phyloP scores from a whole-genome alignment of 768 basidiomycete genomes.

The Russula ochroleuca region DNA sequence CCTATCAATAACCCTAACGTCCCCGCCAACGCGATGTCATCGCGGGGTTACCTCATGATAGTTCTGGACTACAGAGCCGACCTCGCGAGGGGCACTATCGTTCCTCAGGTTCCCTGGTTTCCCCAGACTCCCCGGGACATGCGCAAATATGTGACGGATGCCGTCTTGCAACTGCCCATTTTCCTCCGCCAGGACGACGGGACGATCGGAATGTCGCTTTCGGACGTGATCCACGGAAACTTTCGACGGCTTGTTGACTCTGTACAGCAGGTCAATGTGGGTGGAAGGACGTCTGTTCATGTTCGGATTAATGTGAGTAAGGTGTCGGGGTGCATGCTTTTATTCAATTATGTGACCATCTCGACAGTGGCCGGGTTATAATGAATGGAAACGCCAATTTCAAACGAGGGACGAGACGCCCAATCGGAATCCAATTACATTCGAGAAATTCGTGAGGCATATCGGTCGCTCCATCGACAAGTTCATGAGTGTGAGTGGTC shows the following conservation, averaged over 20 bases:
- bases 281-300: constrained; percentile 26
- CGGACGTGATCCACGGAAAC: constrained; percentile 24
- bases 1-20: constrained; percentile 5
- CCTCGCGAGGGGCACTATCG: constrained; percentile 13
- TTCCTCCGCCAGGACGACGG: constrained; percentile 27
- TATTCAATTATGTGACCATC: not conserved
- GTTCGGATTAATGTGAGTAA: constrained; percentile 24
- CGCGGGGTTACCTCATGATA: constrained; percentile 22
- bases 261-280: constrained; percentile 18
- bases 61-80: constrained; percentile 24
- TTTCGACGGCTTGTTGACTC: constrained; percentile 22
- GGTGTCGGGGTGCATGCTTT: not conserved
- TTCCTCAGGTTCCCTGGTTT: constrained; percentile 24
- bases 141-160: constrained; percentile 25
- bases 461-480: constrained; percentile 26
- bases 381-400: constrained; percentile 28
- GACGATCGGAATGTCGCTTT: constrained; percentile 22
- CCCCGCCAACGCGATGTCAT: constrained; percentile 20
- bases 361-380: constrained; percentile 27
- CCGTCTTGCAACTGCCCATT: constrained; percentile 24
- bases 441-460: constrained; percentile 25
- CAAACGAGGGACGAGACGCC: constrained; percentile 27
- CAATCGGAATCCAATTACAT: constrained; percentile 23
- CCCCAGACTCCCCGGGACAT: constrained; percentile 24
- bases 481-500: constrained; percentile 21